Evolutionary conservation across 2,329 filamentous ascomycete species (phyloP).

Genomic region (Penicillium expansum): DNA sequence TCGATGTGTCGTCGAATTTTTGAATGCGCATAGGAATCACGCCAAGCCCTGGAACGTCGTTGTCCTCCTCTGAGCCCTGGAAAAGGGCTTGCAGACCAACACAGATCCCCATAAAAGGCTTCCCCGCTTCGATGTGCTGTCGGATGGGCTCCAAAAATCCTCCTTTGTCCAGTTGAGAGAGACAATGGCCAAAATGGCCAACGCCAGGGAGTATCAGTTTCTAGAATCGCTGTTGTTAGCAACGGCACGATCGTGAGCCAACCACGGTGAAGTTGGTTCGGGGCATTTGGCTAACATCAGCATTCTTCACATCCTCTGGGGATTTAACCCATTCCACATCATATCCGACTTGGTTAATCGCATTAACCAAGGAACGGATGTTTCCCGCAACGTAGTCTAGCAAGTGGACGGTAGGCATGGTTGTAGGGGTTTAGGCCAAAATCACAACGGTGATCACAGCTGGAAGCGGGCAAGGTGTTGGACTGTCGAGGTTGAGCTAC

Average conservation of each 20-base stretch:
- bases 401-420: conserved; percentile 50
- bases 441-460: not conserved
- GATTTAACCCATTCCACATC: conserved; percentile 86
- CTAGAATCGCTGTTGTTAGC: conserved; percentile 46
- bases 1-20: conserved; percentile 72
- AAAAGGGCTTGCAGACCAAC: conserved; percentile 92
- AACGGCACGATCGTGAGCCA: not conserved
- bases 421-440: conserved; percentile 2
- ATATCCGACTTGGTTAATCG: conserved; percentile 93
- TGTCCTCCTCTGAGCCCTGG: conserved; percentile 76
- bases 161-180: conserved; percentile 75
- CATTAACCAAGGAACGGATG: conserved; percentile 92
- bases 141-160: conserved; percentile 81
- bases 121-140: conserved; percentile 81
- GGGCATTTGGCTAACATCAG: conserved; percentile 62
- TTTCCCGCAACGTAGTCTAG: conserved; percentile 94
- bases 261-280: not conserved
- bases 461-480: not conserved
- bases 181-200: conserved; percentile 95
- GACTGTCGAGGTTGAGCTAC: conserved; percentile 11
- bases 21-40: conserved; percentile 68
- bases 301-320: conserved; percentile 78
- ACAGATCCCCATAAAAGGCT: conserved; percentile 97
- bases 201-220: conserved; percentile 95
- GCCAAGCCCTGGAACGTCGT: conserved; percentile 68